Evolutionary conservation across 257 asterid species (phyloP), one percentile per base, ranked within the genome.

Genomic region (Forsythia viridissima): DNA sequence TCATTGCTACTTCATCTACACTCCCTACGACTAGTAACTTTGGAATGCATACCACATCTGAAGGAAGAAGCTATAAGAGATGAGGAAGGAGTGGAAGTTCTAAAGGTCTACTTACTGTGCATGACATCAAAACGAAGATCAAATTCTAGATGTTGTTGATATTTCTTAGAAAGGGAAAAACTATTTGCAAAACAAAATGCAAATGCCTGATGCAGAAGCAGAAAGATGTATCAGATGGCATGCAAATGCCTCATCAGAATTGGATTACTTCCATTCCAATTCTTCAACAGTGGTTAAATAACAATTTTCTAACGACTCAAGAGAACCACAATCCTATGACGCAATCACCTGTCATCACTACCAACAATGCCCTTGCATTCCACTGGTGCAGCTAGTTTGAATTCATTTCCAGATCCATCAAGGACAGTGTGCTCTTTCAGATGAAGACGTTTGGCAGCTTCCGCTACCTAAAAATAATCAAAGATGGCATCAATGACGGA

Each of bases 281-380:
- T 61, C 38, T 61, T 24, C 6, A 3, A 61, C 18, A 3, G 2
- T 61, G 69, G 34, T 57, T 9, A n/a, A 46, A 18, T 57, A 57
- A 57, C 69, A 20, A 20, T 24, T 61, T 38, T 38, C 69, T 9
- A 8, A 61, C 1, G 3, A 59, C 68, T 21, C 16, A 20, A 61
- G 24, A 52, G 69, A 63, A 63, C 18, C 38, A 71, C 52, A 72
- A 55, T 70, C 46, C 36, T 52, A 76, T 77, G 30, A 76, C 10
- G 48, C 38, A 79, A 75, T 61, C 83, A 96, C 99, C 99, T 92
- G 93, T 90, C 98, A 85, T 93, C 99, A 37, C 99, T 96, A 73
- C 99, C 99, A 80, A 96, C 96, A 86, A 93, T 96, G 82, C 98
- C 99, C 87, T 96, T 96, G 92, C 96, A 92, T 88, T 93, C 98